A percentile compares a stretch with the other conserved stretches of the same genome.
Evolutionary conservation across 169 alveolate genomes (phyloP).

Genomic region (Eimeria necatrix): DNA sequence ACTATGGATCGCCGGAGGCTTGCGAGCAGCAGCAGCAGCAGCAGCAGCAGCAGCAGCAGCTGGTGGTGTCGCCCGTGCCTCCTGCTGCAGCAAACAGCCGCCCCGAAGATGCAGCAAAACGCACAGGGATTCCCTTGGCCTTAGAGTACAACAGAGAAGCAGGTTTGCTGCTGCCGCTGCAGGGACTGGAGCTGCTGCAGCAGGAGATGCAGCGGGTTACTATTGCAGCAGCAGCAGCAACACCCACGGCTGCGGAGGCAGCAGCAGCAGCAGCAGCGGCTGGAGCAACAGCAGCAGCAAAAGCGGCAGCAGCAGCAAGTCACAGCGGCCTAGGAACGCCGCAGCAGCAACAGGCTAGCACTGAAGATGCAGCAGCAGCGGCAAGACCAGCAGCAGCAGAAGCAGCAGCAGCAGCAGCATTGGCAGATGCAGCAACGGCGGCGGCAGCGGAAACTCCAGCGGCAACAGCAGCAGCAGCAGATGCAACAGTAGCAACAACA

Average conservation of each 20-base stretch:
- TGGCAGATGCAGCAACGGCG: too few relatives aligned
- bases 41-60: slow-evolving; percentile 59
- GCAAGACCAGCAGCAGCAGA: too few relatives aligned
- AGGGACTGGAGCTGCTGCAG: slow-evolving; percentile 16
- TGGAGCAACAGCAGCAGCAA: neutral
- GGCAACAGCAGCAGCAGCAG: too few relatives aligned
- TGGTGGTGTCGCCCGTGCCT: slow-evolving; percentile 28
- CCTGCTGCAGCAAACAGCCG: slow-evolving; percentile 1
- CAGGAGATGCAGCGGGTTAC: slow-evolving; percentile 11
- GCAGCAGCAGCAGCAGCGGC: neutral
- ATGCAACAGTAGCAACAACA: neutral
- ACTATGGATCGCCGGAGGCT: neutral
- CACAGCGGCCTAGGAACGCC: too few relatives aligned
- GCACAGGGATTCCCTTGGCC: neutral
- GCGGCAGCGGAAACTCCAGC: too few relatives aligned
- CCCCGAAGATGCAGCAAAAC: slow-evolving; percentile 13
- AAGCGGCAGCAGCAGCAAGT: too few relatives aligned
- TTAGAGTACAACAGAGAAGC: neutral
- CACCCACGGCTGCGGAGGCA: neutral
- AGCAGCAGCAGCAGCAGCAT: too few relatives aligned
- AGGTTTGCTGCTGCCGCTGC: neutral
- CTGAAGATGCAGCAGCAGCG: too few relatives aligned
- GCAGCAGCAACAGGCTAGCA: too few relatives aligned
- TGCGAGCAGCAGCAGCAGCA: neutral
- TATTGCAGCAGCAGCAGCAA: neutral